phyloP scores from a whole-genome alignment of 1,284 basidiomycete species.

The Ceratobasidium sp. region DNA sequence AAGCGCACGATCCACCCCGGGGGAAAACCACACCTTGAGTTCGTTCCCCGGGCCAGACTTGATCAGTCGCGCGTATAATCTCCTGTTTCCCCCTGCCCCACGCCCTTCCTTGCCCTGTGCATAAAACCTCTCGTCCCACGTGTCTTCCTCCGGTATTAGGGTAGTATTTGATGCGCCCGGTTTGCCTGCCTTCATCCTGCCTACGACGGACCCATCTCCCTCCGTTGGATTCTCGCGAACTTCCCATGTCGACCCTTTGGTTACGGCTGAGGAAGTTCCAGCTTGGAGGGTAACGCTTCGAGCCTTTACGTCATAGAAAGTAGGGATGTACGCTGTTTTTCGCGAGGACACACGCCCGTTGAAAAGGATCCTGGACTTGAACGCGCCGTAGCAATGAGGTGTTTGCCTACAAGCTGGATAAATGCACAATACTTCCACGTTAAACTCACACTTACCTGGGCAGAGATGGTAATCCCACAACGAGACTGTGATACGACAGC shows the following conservation, averaged over 20 bases:
- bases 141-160: neutral
- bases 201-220: conserved; percentile 46
- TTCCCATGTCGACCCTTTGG: conserved; percentile 58
- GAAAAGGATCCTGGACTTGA: conserved; percentile 61
- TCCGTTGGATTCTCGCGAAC: conserved; percentile 64
- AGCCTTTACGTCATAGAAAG: conserved; percentile 47
- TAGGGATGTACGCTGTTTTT: conserved; percentile 56
- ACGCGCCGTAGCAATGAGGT: conserved; percentile 58
- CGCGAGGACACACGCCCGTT: conserved; percentile 59
- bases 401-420: conserved; percentile 50
- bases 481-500: conserved; percentile 57
- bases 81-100: neutral
- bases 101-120: neutral
- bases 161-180: neutral
- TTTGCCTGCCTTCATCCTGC: neutral
- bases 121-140: neutral
- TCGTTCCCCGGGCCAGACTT: conserved; percentile 22
- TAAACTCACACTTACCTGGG: conserved; percentile 43
- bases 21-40: conserved; percentile 20
- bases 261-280: conserved; percentile 65
- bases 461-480: conserved; percentile 44
- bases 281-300: conserved; percentile 59
- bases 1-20: neutral
- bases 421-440: neutral
- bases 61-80: conserved; percentile 32